These are phyloP conservation scores for Diplodia sapinea DNA, from an alignment of 2,329 filamentous ascomycete genomes.

Conservation along the genomic window DNA sequence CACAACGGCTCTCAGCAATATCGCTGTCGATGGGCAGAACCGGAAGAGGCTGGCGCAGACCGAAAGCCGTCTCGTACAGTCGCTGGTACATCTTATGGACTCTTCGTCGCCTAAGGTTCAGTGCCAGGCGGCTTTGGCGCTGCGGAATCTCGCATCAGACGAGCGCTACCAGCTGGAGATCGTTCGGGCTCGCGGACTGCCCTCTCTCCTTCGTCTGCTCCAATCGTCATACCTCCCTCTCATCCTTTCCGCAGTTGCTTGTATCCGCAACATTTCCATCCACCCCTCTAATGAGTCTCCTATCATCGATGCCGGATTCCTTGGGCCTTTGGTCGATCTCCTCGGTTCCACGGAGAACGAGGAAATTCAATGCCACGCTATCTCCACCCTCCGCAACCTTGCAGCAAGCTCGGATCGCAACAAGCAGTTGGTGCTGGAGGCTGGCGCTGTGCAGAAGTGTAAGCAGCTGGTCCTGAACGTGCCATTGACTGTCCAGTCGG, in stretches of 20 bases:
- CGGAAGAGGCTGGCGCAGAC: constrained; percentile 88
- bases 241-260: constrained; percentile 95
- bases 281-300: constrained; percentile 97
- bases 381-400: constrained; percentile 92
- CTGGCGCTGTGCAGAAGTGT: constrained; percentile 97
- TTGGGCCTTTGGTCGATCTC: constrained; percentile 91
- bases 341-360: constrained; percentile 96
- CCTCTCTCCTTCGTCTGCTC: constrained; percentile 83
- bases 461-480: constrained; percentile 95
- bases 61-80: constrained; percentile 90
- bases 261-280: constrained; percentile 98
- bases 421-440: constrained; percentile 96
- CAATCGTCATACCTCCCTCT: constrained; percentile 95
- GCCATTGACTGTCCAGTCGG: constrained; percentile 91
- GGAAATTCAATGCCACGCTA: constrained; percentile 98
- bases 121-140: constrained; percentile 91
- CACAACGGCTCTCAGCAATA: constrained; percentile 97
- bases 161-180: constrained; percentile 99
- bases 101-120: constrained; percentile 97
- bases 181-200: constrained; percentile 83
- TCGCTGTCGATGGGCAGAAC: constrained; percentile 91
- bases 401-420: constrained; percentile 97
- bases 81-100: constrained; percentile 94
- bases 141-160: constrained; percentile 94
- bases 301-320: constrained; percentile 96